Evolutionary conservation across 805 yeast genomes (phyloP).

Genomic region (Kodamaea fukazawae): DNA sequence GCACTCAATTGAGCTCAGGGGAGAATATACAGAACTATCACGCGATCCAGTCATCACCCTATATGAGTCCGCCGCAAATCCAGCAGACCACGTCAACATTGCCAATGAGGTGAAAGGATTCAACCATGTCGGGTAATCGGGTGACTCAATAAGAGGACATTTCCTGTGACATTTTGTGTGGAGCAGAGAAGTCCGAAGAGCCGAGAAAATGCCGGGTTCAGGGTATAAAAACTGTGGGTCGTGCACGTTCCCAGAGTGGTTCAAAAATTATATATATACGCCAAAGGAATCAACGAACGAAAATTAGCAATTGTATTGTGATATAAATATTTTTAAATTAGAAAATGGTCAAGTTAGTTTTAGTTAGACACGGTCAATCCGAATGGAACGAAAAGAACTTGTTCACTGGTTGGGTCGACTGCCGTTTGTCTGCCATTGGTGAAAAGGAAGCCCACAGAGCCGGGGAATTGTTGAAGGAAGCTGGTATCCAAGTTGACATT

Average conservation of each 20-base stretch:
- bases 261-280: constrained; percentile 7
- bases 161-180: constrained; percentile 1
- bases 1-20: constrained; percentile 76
- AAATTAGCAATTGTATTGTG: constrained; percentile 1
- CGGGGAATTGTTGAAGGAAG: constrained; percentile 86
- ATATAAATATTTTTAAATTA: neutral
- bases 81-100: constrained; percentile 67
- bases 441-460: constrained; percentile 89
- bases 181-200: constrained; percentile 14
- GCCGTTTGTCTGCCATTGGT: constrained; percentile 78
- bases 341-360: constrained; percentile 63
- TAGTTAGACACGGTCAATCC: constrained; percentile 98
- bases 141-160: neutral
- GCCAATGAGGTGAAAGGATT: constrained; percentile 10
- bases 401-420: constrained; percentile 99
- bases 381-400: constrained; percentile 98
- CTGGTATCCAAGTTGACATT: constrained; percentile 80
- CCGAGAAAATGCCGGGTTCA: constrained; percentile 8
- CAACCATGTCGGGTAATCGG: neutral
- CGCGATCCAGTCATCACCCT: constrained; percentile 72
- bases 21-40: constrained; percentile 55
- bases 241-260: neutral
- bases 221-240: too few species aligned
- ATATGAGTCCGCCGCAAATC: constrained; percentile 92
- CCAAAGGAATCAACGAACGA: neutral